Percentiles rank a stretch among this genome's conserved stretches.
These are phyloP conservation scores for Pseudogymnoascus sp. DNA, from an alignment of 2,329 filamentous ascomycete genomes.

Conservation along the genomic window DNA sequence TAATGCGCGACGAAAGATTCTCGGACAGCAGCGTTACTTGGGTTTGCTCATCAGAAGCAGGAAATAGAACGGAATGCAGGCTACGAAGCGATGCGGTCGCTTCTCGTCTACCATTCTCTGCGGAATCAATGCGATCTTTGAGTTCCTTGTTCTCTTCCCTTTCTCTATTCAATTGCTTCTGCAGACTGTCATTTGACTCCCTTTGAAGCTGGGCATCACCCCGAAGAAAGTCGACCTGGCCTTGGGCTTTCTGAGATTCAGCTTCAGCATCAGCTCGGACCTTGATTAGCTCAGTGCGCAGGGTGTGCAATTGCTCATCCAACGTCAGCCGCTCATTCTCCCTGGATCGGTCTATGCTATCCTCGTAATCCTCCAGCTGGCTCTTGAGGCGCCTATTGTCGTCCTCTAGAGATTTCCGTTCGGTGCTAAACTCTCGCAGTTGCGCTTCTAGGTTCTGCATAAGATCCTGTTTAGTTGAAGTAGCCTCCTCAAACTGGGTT, in stretches of 20 bases:
- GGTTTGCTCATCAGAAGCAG: slow-evolving; percentile 43
- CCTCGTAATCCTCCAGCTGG: slow-evolving; percentile 80
- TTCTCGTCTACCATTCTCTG: slow-evolving; percentile 44
- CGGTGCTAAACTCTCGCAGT: slow-evolving; percentile 78
- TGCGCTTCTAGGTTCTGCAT: slow-evolving; percentile 91
- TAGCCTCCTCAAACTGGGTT: slow-evolving; percentile 71
- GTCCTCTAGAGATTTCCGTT: slow-evolving; percentile 73
- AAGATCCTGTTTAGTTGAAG: slow-evolving; percentile 87
- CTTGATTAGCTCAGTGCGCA: slow-evolving; percentile 65
- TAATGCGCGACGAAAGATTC: slow-evolving; percentile 48
- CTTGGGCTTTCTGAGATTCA: slow-evolving; percentile 50
- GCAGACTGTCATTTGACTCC: slow-evolving; percentile 51
- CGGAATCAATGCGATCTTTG: slow-evolving; percentile 41
- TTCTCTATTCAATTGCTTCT: slow-evolving; percentile 47
- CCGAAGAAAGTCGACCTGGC: slow-evolving; percentile 54
- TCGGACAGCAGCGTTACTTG: slow-evolving; percentile 54
- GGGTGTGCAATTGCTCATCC: slow-evolving; percentile 58
- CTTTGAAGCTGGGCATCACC: slow-evolving; percentile 53
- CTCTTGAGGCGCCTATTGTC: slow-evolving; percentile 71
- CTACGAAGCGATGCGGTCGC: slow-evolving; percentile 50
- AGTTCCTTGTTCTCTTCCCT: slow-evolving; percentile 48
- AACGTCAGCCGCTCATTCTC: slow-evolving; percentile 70
- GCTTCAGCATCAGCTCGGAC: slow-evolving; percentile 50
- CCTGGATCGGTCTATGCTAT: slow-evolving; percentile 79
- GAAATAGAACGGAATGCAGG: slow-evolving; percentile 51